phyloP scores from a whole-genome alignment of 768 basidiomycete genomes.

The Lentinula aciculospora region DNA sequence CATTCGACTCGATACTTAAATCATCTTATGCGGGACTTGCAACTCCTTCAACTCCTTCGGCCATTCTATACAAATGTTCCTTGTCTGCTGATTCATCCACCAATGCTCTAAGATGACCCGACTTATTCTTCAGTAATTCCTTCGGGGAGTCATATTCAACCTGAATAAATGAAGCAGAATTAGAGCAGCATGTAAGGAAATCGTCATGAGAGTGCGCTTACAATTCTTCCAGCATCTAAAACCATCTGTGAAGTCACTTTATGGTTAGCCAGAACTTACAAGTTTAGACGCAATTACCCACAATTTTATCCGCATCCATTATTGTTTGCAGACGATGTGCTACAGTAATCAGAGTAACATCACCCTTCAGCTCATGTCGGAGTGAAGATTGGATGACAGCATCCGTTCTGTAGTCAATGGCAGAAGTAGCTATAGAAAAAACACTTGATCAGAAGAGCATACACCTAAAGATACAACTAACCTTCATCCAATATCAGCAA shows the following conservation, averaged over 20 bases:
- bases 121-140: slow-evolving; percentile 44
- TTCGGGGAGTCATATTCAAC: slow-evolving; percentile 53
- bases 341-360: slow-evolving; percentile 45
- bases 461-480: neutral
- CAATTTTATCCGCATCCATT: slow-evolving; percentile 49
- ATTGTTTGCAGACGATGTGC: slow-evolving; percentile 52
- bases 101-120: slow-evolving; percentile 43
- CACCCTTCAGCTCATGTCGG: slow-evolving; percentile 52
- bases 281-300: slow-evolving; percentile 13
- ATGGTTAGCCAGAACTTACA: slow-evolving; percentile 9
- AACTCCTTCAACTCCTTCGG: too few relatives aligned
- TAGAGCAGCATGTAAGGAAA: too few relatives aligned
- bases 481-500: slow-evolving; percentile 12
- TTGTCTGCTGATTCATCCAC: slow-evolving; percentile 55
- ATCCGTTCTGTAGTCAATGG: slow-evolving; percentile 53
- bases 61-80: too few relatives aligned
- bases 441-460: too few relatives aligned
- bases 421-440: too few relatives aligned
- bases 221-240: slow-evolving; percentile 38
- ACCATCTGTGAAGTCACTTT: slow-evolving; percentile 25
- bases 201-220: too few relatives aligned
- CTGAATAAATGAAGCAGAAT: slow-evolving; percentile 18
- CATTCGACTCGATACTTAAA: too few relatives aligned
- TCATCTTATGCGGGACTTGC: too few relatives aligned
- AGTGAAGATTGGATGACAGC: slow-evolving; percentile 65